phyloP scores from a whole-genome alignment of 345 rosid species.

The Sapria himalayana region DNA sequence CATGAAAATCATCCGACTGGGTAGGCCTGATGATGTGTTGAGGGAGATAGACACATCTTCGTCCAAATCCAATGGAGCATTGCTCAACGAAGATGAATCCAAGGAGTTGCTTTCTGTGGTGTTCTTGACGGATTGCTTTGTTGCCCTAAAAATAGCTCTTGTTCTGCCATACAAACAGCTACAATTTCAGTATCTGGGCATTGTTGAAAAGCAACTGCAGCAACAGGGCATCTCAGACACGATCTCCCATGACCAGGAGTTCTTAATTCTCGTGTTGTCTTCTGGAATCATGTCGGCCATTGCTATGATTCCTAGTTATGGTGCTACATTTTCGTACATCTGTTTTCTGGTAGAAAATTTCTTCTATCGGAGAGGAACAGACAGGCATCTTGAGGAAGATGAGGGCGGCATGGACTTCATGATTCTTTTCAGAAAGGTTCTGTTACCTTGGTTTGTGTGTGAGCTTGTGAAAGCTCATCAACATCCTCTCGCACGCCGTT shows the following conservation, averaged over 20 bases:
- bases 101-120: constrained; percentile 21
- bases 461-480: constrained; percentile 62
- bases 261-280: constrained; percentile 36
- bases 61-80: constrained; percentile 24
- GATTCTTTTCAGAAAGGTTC: constrained; percentile 27
- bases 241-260: constrained; percentile 23
- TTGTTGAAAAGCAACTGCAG: constrained; percentile 43
- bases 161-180: constrained; percentile 50
- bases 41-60: constrained; percentile 39
- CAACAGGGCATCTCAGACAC: constrained; percentile 30
- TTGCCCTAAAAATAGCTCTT: constrained; percentile 40
- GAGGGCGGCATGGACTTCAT: constrained; percentile 9
- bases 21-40: constrained; percentile 21
- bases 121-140: constrained; percentile 17
- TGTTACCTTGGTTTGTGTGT: constrained; percentile 46
- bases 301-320: constrained; percentile 21
- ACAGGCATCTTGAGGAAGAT: constrained; percentile 9
- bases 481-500: constrained; percentile 53
- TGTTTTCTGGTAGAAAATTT: constrained; percentile 53
- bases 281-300: constrained; percentile 39
- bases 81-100: constrained; percentile 42
- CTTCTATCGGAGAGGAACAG: constrained; percentile 35
- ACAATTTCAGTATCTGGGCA: constrained; percentile 26
- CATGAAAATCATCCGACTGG: constrained; percentile 16
- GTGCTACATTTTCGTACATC: constrained; percentile 37